These are phyloP conservation scores for Mimosa bimucronata DNA, from an alignment of 306 rosid genomes.

Conservation along the genomic window DNA sequence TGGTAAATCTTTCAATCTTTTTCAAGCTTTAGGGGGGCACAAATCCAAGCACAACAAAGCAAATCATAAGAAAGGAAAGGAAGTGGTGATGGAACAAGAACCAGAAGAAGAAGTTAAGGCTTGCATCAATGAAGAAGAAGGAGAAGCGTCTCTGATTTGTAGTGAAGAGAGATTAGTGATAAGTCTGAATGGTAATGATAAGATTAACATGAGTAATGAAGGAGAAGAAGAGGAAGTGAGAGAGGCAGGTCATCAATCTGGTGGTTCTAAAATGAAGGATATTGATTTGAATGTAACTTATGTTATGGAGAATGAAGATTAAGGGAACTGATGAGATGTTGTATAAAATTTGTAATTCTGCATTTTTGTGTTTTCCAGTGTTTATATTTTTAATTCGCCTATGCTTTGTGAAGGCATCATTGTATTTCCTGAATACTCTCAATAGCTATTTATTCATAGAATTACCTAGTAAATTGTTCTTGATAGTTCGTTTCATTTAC, in stretches of 20 bases:
- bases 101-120: not conserved
- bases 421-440: too few relatives aligned
- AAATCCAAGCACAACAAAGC: constrained; percentile 43
- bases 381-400: too few relatives aligned
- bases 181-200: not conserved
- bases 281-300: constrained; percentile 28
- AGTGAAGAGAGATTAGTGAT: too few relatives aligned
- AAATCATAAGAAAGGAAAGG: not conserved
- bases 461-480: too few relatives aligned
- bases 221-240: constrained; percentile 1
- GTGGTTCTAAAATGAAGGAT: not conserved
- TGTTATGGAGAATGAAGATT: not conserved
- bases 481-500: too few relatives aligned
- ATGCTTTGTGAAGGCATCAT: not conserved
- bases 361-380: not conserved
- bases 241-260: constrained; percentile 19
- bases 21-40: constrained; percentile 53
- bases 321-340: too few relatives aligned
- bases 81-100: not conserved
- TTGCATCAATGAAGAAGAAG: not conserved
- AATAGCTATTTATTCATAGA: too few relatives aligned
- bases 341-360: not conserved
- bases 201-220: not conserved
- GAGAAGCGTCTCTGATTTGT: too few relatives aligned
- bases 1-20: constrained; percentile 22